phyloP scores from a whole-genome alignment of 2,329 filamentous ascomycete species.

The Salinomyces thailandicus region DNA sequence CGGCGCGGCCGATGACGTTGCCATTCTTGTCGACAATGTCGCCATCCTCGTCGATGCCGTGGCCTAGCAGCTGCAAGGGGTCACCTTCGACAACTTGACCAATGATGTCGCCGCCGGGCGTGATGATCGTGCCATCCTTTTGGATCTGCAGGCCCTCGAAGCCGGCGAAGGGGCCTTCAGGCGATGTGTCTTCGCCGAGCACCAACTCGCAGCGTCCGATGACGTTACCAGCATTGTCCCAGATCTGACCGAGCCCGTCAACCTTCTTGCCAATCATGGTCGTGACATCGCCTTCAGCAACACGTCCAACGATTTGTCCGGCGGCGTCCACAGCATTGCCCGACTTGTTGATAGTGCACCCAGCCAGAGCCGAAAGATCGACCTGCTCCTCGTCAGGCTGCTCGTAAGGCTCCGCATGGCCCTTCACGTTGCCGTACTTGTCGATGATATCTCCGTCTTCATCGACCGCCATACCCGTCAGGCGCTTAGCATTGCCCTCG shows the following conservation, averaged over 20 bases:
- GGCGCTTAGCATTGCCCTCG: constrained; percentile 50
- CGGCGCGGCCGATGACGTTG: constrained; percentile 42
- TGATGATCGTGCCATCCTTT: constrained; percentile 48
- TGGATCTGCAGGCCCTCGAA: constrained; percentile 47
- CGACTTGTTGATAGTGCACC: constrained; percentile 53
- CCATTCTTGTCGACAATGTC: constrained; percentile 45
- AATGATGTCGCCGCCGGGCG: constrained; percentile 36
- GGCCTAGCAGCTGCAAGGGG: constrained; percentile 41
- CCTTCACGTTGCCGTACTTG: constrained; percentile 51
- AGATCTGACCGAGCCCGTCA: constrained; percentile 52
- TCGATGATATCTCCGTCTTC: constrained; percentile 54
- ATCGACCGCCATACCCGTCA: constrained; percentile 49
- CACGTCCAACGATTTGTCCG: constrained; percentile 48
- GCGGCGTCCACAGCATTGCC: constrained; percentile 52
- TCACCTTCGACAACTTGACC: constrained; percentile 42
- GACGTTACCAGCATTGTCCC: constrained; percentile 52
- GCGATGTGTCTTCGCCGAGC: constrained; percentile 36
- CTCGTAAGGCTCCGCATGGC: constrained; percentile 46
- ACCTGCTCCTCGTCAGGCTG: constrained; percentile 35
- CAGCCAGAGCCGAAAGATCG: constrained; percentile 50
- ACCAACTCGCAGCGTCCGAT: constrained; percentile 49
- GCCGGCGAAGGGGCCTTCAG: constrained; percentile 49
- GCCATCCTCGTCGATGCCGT: constrained; percentile 42
- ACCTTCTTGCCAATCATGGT: constrained; percentile 51
- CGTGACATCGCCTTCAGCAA: constrained; percentile 46